Evolutionary conservation across 2,329 filamentous ascomycete species (phyloP), one percentile per base, ranked within the genome.

Genomic region (Claviceps capensis): DNA sequence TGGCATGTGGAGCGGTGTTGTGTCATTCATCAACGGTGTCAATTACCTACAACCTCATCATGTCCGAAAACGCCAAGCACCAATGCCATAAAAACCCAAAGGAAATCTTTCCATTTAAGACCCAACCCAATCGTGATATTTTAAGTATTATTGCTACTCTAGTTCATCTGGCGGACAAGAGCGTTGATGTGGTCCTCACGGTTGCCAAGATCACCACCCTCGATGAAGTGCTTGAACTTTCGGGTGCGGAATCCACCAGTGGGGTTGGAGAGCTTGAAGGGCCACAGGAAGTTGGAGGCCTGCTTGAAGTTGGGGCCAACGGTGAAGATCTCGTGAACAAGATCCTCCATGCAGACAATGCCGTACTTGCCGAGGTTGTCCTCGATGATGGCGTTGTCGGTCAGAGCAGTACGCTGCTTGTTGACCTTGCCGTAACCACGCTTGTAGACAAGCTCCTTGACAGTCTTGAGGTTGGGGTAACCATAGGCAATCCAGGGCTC

Each of bases 251-350:
- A 98, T 61, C 93, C 91, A 72, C 93, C 93, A 64, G 77, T 97
- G 69, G 93, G 93, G 83, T 95, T 96, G 82, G 83, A 89, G 63
- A 98, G 86, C 86, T 98, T 97, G 85, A 98, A 98, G 70, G 93
- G 93, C 93, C 93, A 98, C 63, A 97, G 78, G 84, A 97, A 97
- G 86, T 97, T 98, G 78, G 85, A 82, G 67, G 88, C 89, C 79
- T 96, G 90, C 85, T 96, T 97, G 86, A 93, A 94, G 85, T 97
- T 97, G 79, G 91, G 91, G 70, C 93, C 91, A 62, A 97, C 93
- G 55, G 90, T 95, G 82, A 83, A 91, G 78, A 95, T 95, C 82
- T 98, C 93, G 81, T 98, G 93, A 74, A 98, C 90, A 63, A 98
- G 78, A 77, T 98, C 93, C 79, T 98, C 93, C 73, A 97, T 88